phyloP scores from a whole-genome alignment of 2,329 filamentous ascomycete species.

The Scedosporium apiospermum region DNA sequence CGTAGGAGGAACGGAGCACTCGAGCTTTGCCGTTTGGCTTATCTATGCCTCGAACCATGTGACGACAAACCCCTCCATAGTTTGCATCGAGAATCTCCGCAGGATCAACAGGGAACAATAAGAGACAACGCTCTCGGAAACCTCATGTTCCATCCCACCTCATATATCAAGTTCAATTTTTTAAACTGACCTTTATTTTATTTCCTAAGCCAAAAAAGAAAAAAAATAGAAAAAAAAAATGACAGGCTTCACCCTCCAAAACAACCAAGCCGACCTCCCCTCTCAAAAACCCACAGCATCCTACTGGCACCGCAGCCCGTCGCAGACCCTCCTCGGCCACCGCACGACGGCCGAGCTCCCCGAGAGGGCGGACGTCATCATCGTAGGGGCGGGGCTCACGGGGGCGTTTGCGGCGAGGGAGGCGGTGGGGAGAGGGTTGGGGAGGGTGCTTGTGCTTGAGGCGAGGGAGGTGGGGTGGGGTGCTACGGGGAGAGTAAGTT shows the following conservation, averaged over 20 bases:
- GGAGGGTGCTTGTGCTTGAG: slow-evolving; percentile 62
- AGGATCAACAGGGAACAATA: too few relatives aligned
- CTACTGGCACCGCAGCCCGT: slow-evolving; percentile 67
- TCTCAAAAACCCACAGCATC: slow-evolving; percentile 51
- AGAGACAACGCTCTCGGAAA: too few relatives aligned
- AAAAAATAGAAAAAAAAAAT: slow-evolving; percentile 13
- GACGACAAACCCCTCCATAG: too few relatives aligned
- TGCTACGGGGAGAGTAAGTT: slow-evolving; percentile 65
- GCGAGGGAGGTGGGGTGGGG: slow-evolving; percentile 74
- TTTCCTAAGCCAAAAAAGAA: neutral
- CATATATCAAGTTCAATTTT: too few relatives aligned
- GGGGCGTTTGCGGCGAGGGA: slow-evolving; percentile 62
- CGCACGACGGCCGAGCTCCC: slow-evolving; percentile 57
- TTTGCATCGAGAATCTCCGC: too few relatives aligned
- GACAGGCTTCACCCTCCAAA: slow-evolving; percentile 18
- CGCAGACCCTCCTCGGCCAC: slow-evolving; percentile 54
- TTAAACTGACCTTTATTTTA: neutral
- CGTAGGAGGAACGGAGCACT: too few relatives aligned
- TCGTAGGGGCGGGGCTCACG: slow-evolving; percentile 69
- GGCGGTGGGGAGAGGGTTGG: slow-evolving; percentile 37
- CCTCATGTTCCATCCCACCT: too few relatives aligned
- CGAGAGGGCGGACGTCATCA: slow-evolving; percentile 52
- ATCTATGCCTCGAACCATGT: too few relatives aligned
- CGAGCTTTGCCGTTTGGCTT: too few relatives aligned
- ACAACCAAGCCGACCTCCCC: slow-evolving; percentile 45